Evolutionary conservation across 257 asterid genomes (phyloP).

Genomic region (Cinchona pubescens): DNA sequence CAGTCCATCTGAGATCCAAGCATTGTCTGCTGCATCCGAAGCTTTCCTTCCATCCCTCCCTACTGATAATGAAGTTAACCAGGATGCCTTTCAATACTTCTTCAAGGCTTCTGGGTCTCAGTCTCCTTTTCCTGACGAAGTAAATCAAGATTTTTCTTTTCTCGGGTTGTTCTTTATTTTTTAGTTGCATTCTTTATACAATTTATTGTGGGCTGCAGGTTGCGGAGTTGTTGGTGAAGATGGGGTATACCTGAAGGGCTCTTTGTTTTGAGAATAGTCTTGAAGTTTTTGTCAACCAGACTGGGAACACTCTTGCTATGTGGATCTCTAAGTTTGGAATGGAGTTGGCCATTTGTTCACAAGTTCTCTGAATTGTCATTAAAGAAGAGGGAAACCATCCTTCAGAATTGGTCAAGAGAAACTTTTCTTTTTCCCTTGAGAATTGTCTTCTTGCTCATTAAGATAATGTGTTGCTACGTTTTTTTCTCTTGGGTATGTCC

Average conservation of each 20-base stretch:
- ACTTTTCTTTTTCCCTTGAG: slow-evolving; percentile 52
- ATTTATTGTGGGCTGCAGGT: slow-evolving; percentile 31
- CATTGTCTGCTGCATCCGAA: slow-evolving; percentile 61
- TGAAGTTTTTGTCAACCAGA: slow-evolving; percentile 56
- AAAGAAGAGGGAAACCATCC: slow-evolving; percentile 59
- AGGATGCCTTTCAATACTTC: slow-evolving; percentile 25
- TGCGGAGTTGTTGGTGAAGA: slow-evolving; percentile 62
- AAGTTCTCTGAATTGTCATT: slow-evolving; percentile 59
- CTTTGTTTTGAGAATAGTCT: slow-evolving; percentile 41
- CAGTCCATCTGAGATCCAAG: slow-evolving; percentile 63
- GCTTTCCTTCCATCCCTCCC: slow-evolving; percentile 68
- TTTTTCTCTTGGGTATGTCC: slow-evolving; percentile 59
- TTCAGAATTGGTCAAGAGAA: slow-evolving; percentile 65
- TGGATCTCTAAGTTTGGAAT: slow-evolving; percentile 54
- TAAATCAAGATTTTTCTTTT: slow-evolving; percentile 6
- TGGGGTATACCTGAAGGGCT: slow-evolving; percentile 47
- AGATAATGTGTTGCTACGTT: slow-evolving; percentile 41
- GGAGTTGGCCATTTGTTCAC: slow-evolving; percentile 72
- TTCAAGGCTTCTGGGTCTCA: slow-evolving; percentile 41
- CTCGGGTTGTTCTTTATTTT: not conserved
- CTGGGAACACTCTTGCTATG: slow-evolving; percentile 77
- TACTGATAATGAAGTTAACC: not conserved
- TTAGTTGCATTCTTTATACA: not conserved
- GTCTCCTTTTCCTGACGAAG: slow-evolving; percentile 59
- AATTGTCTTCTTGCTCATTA: slow-evolving; percentile 45